Evolutionary conservation across 768 basidiomycete genomes (phyloP), one percentile per base, ranked within the genome.

Genomic region (Cantharellus anzutake): DNA sequence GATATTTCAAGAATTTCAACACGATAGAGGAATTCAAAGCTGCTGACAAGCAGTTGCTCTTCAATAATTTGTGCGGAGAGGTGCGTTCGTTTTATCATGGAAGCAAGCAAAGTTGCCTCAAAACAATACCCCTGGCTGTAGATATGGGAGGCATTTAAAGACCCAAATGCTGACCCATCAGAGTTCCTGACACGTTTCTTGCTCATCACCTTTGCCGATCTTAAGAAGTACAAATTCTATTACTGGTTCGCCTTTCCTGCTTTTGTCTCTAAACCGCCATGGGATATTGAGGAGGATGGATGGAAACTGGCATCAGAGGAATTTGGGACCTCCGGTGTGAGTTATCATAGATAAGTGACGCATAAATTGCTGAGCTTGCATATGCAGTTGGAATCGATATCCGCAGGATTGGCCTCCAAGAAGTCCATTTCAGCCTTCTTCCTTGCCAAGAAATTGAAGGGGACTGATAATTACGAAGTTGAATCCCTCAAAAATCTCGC

Each of bases 181-280:
- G 70, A 75, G 20, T n/a, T 57, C 7, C 74, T 97, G 44, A 86
- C 78, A 59, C 78, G 78, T 3, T 97, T 97, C 73, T 75, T 98
- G 29, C 74, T 96, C 57, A 85, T 99, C 65, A 91, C 92, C 0
- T 98, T 83, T 65, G 89, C 96, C 0, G 96, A 99, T 70, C 81
- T 99, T 65, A 99, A 98, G 77, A 97, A 93, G 70, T 97, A 96
- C 75, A 85, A 84, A 64, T 98, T 91, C 68, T 92, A 84, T 67
- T 97, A 97, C 71, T 99, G 94, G 96, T 97, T 97, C 67, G 86
- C 87, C 0, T 96, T 97, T 69, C 94, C 96, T 2, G 90, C 93
- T 0, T 83, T 97, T 64, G 83, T 84, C 0, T 75, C 86, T 29
- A 90, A 88, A 64, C 92, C 96, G 4, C 80, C 84, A 3, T 97